Base-by-base conservation (phyloP, 805 yeast species). In the Schwanniomyces polymorphus region DNA sequence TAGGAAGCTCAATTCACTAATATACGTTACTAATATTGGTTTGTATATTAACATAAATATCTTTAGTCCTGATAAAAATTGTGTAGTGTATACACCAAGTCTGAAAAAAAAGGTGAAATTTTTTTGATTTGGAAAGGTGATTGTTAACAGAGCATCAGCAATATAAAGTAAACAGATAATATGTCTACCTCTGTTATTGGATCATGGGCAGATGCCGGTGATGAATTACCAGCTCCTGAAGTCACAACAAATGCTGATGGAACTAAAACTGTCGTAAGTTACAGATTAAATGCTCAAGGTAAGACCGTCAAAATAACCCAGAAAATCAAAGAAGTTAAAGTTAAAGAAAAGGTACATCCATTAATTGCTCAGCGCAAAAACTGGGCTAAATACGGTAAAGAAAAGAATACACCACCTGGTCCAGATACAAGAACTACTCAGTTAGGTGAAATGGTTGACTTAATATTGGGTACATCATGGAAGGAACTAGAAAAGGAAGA, bases 301-400 rank as follows among this genome's bases (percentile, higher is more conserved):
- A 84, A 88, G 67, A 91, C 86, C 64, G 89, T 87, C 53, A 89
- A 86, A 68, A 81, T 91, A 44, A 91, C 97, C 39, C 97, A 91
- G 67, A 87, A 79, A 64, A 82, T 94, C 64, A 85, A 80, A 65
- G 88, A 86, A 60, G 81, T 87, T 50, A 80, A 78, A 57, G 88
- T 86, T 34, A 85, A 82, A 61, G 97, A 89, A 67, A 81, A 78
- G 53, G 97, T 91, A 37, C 88, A 89, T 66, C 91, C 88, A 42
- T 76, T 79, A 38, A 89, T 92, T 50, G 97, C 97, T n/a, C 78
- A 75, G 48, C 87, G 98, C 70, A 86, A 85, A 67, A 81, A 81
- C 56, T 94, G 97, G 98, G 65, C 72, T 51, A 89, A 89, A 68
- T 94, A 84, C 67, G 99, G 98, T 47, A 82, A 78, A 46, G 97